Evolutionary conservation across 345 rosid species (phyloP).

Genomic region (Camelina sativa): DNA sequence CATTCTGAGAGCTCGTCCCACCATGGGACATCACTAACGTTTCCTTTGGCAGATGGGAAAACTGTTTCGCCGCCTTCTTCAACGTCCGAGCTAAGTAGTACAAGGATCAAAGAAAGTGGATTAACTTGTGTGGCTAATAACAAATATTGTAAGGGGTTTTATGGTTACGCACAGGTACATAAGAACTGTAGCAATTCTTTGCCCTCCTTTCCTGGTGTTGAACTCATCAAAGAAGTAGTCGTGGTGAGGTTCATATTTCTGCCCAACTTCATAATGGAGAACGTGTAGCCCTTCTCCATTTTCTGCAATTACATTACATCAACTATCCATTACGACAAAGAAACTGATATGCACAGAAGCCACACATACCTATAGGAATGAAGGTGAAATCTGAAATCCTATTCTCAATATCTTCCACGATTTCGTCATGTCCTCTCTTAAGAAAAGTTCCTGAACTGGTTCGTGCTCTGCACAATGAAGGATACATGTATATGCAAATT

Average conservation of each 20-base stretch:
- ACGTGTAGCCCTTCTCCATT: constrained; percentile 93
- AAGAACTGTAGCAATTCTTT: constrained; percentile 86
- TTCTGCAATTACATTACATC: constrained; percentile 51
- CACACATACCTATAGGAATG: constrained; percentile 45
- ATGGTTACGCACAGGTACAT: constrained; percentile 83
- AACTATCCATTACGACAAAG: background rate
- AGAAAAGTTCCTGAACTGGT: constrained; percentile 89
- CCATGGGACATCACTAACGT: constrained; percentile 80
- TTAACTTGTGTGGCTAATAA: background rate
- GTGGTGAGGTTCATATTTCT: constrained; percentile 84
- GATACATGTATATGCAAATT: background rate
- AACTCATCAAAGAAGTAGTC: constrained; percentile 83
- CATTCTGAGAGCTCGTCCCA: constrained; percentile 86
- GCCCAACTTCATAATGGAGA: constrained; percentile 94
- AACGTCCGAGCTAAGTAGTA: constrained; percentile 66
- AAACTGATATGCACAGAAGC: background rate
- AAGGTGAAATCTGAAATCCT: constrained; percentile 88
- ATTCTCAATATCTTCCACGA: constrained; percentile 68
- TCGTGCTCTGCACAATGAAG: constrained; percentile 53
- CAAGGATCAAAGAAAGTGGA: constrained; percentile 24
- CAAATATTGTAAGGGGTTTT: background rate
- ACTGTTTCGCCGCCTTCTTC: constrained; percentile 98
- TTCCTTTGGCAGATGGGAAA: constrained; percentile 86
- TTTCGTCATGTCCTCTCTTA: constrained; percentile 71
- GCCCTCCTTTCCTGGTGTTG: constrained; percentile 81